Conservation (phyloP, 2,329 filamentous ascomycete genomes). For the Boeremia exigua region DNA sequence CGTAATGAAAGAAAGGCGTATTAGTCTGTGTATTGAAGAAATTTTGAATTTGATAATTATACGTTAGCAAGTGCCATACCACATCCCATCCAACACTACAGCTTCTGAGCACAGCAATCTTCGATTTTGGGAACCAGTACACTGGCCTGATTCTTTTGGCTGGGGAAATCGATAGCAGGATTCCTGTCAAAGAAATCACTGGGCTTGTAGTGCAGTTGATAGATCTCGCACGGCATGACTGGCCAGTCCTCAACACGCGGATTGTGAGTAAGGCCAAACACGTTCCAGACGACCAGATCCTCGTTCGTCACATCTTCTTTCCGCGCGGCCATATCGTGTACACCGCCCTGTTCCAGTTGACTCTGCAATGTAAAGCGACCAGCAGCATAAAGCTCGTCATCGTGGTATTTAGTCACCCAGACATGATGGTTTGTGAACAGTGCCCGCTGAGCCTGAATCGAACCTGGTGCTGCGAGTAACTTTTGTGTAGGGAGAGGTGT, state of each 20-base stretch:
- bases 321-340: slow-evolving; percentile 52
- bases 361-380: slow-evolving; percentile 57
- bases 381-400: slow-evolving; percentile 59
- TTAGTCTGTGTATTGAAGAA: not conserved
- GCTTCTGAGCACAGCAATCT: slow-evolving; percentile 36
- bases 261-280: slow-evolving; percentile 60
- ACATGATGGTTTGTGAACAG: slow-evolving; percentile 59
- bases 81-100: slow-evolving; percentile 5
- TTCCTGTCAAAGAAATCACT: slow-evolving; percentile 62
- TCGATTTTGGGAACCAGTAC: slow-evolving; percentile 33
- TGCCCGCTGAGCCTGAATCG: slow-evolving; percentile 54
- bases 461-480: slow-evolving; percentile 55
- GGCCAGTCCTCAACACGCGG: slow-evolving; percentile 59
- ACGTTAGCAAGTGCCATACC: not conserved
- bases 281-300: slow-evolving; percentile 59
- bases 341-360: slow-evolving; percentile 51
- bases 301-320: slow-evolving; percentile 52
- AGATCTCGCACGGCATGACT: slow-evolving; percentile 58
- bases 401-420: slow-evolving; percentile 61
- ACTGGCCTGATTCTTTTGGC: slow-evolving; percentile 37
- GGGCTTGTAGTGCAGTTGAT: slow-evolving; percentile 56
- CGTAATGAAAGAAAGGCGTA: too few species aligned
- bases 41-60: not conserved
- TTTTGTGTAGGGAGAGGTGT: slow-evolving; percentile 57
- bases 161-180: slow-evolving; percentile 60